These are phyloP conservation scores for Dipteronia sinensis DNA, from an alignment of 345 rosid species.

Conservation along the genomic window DNA sequence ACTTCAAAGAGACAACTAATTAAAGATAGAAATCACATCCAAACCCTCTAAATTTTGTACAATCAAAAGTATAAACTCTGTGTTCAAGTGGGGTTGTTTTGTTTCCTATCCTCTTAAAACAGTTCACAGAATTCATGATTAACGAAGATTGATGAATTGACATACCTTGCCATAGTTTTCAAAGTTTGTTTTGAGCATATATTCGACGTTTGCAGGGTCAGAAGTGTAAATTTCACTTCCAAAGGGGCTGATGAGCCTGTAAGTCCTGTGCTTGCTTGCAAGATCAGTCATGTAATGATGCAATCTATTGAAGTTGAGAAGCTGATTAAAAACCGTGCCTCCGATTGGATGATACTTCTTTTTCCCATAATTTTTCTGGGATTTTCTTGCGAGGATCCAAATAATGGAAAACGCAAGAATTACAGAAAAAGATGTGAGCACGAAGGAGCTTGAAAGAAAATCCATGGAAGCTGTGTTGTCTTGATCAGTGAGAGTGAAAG, in stretches of 20 bases:
- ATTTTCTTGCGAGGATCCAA: conserved; percentile 12
- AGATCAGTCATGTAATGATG: conserved; percentile 59
- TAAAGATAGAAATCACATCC: no score
- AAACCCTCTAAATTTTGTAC: no score
- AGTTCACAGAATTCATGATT: background rate
- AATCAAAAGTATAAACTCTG: no score
- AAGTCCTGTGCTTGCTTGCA: conserved; percentile 46
- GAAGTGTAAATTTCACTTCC: conserved; percentile 53
- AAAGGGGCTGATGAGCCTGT: conserved; percentile 46
- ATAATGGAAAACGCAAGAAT: conserved; percentile 11
- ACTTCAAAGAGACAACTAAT: no score
- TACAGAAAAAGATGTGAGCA: conserved; percentile 24
- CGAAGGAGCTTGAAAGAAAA: conserved; percentile 18
- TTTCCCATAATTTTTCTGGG: background rate
- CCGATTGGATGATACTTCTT: conserved; percentile 53
- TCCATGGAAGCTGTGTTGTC: conserved; percentile 10
- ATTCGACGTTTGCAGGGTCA: conserved; percentile 49
- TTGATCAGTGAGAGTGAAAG: background rate
- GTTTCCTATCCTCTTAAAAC: no score
- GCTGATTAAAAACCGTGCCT: conserved; percentile 55
- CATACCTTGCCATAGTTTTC: conserved; percentile 49
- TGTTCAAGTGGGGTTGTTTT: no score
- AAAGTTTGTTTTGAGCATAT: conserved; percentile 53
- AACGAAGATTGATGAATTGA: background rate
- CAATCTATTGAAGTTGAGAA: conserved; percentile 50